Evolutionary conservation across 306 rosid genomes (phyloP), one percentile per base, ranked within the genome.

Genomic region (Cotoneaster glaucophyllus): DNA sequence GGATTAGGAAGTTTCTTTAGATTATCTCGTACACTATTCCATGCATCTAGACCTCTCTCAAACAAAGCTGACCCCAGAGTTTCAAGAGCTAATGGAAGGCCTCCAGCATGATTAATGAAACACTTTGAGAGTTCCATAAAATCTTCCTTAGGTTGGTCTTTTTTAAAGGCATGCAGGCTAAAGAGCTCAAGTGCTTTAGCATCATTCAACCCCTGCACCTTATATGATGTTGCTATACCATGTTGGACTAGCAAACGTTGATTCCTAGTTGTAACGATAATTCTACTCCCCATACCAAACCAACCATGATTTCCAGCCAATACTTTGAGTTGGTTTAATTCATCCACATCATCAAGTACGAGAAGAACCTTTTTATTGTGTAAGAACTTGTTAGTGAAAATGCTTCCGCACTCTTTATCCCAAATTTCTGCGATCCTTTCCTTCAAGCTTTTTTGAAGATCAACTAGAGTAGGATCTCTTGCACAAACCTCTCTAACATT

Each of bases 51-150:
- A 0, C 6, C 72, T 81, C 82, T 86, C 73, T 39, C 66, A 62
- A 14, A 39, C 76, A 86, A 79, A 67, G 2, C 32, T 76, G 64
- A 26, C 86, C 86, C 59, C 73, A 59, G 5, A 0, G 67, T 71
- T 52, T 61, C 72, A 56, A 84, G 81, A 45, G 86, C 81, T 32
- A 86, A 77, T 25, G 90, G 76, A 78, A 73, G 79, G 6, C 74
- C 82, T 52, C 31, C 44, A 28, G 69, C 76, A 78, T 68, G 24
- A 4, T 62, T 1, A 13, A 64, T 22, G 14, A 73, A 61, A 14
- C 0, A 25, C 66, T 71, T 24, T 2, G 18, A 62, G 1, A 67
- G 63, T 48, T 8, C 53, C 67, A 9, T 2, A 34, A 25, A 73
- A 3, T 6, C 37, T 21, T 67, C 64, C 2, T 9, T 3, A 17